phyloP scores from a whole-genome alignment of 345 rosid genomes.

The Boechera stricta region DNA sequence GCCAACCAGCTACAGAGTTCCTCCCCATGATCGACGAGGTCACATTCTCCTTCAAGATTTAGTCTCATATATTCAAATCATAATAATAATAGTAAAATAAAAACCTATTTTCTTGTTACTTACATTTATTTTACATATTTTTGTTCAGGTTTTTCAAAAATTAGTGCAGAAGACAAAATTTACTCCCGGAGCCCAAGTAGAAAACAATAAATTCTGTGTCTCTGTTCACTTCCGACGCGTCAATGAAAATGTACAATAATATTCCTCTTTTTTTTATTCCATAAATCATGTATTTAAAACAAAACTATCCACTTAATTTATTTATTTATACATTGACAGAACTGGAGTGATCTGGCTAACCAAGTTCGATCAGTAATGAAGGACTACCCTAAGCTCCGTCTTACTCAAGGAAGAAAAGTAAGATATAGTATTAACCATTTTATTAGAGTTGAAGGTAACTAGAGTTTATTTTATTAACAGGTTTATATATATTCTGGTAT shows the following conservation, averaged over 20 bases:
- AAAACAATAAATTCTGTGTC: conserved; percentile 90
- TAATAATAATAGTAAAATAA: not conserved
- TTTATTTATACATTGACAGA: conserved; percentile 48
- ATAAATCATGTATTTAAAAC: not conserved
- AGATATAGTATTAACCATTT: not conserved
- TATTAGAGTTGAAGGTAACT: not conserved
- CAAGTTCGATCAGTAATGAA: conserved; percentile 70
- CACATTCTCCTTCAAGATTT: conserved; percentile 31
- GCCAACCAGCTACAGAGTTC: conserved; percentile 87
- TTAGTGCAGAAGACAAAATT: conserved; percentile 68
- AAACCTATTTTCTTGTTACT: not conserved
- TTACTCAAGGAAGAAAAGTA: conserved; percentile 92
- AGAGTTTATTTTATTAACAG: not conserved
- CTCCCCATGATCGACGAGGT: conserved; percentile 92
- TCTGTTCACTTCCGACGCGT: conserved; percentile 94
- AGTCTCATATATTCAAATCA: conserved; percentile 1
- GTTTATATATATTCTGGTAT: conserved; percentile 23
- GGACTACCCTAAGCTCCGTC: conserved; percentile 71
- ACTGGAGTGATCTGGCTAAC: conserved; percentile 75
- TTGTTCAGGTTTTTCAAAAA: conserved; percentile 52
- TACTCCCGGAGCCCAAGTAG: conserved; percentile 79
- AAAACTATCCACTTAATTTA: not conserved
- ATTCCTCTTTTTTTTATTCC: not conserved
- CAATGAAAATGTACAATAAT: conserved; percentile 68
- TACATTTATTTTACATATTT: not conserved